Base-by-base conservation (phyloP, 2,329 filamentous ascomycete species). In the Ophiostoma ulmi region DNA sequence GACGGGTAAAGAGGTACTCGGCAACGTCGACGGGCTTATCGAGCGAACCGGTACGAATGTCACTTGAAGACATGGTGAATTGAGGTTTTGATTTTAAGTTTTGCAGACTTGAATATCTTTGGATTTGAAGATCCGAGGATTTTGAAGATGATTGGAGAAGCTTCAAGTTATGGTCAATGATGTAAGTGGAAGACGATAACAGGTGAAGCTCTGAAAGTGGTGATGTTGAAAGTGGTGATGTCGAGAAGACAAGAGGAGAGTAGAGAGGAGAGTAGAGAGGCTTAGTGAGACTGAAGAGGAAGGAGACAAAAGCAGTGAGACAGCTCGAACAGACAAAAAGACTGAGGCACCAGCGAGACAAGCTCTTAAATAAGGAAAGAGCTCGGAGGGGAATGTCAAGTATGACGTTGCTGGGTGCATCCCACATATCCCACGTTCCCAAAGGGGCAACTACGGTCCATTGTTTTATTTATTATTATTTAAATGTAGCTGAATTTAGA, bases 1-100 rank as follows among this genome's bases (percentile, higher is more conserved):
- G 78, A 48, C 84, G 80, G 35, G 80, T 81, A 73, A 85, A 85
- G 72, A 85, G 80, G 71, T 85, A 86, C 76, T 86, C 83, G 70
- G 81, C 83, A 44, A 85, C 79, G 70, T 91, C 89, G 80, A 91
- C 70, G 5, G 74, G 74, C 11, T 58, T 26, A 8, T 38, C 35
- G 8, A 74, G 74, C 6, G 73, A 66, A 55, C 73, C 72, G 17
- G 70, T 72, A 31, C 74, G 73, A n/a, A 74, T 73, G 71, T 74
- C 74, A 44, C 70, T 67, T n/a, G 69, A 69, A 6, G 73, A 67
- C 72, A 72, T 73, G 58, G 14, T 66, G 70, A 39, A n/a, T 38
- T 61, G 55, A 31, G 55, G 8, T 61, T 6, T 7, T 61, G n/a
- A 26, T n/a, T 8, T 26, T 7, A 2, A 20, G 22, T 11, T 61